Evolutionary conservation across 106 monocot species (phyloP).

Genomic region (Platanthera guangdongensis): DNA sequence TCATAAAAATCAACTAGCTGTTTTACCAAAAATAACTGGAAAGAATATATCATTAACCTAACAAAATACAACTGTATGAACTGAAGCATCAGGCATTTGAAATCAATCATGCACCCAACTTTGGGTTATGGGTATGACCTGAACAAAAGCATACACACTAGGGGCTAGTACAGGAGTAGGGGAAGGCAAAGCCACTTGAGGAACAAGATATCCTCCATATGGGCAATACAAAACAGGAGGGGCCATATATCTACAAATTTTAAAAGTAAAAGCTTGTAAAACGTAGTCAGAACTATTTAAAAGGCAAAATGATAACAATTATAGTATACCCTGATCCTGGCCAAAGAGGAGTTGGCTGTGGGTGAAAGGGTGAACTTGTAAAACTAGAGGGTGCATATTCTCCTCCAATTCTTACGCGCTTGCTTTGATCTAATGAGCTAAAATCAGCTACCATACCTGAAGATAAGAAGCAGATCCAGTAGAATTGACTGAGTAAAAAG

Average conservation of each 20-base stretch:
- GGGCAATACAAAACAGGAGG: constrained; percentile 70
- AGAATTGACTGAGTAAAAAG: background rate
- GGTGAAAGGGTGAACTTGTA: constrained; percentile 54
- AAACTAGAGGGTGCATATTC: constrained; percentile 66
- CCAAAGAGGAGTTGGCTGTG: constrained; percentile 73
- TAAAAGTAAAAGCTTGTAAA: background rate
- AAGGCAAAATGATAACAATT: background rate
- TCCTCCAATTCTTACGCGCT: constrained; percentile 81
- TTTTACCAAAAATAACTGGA: too few relatives aligned
- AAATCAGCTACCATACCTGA: constrained; percentile 71
- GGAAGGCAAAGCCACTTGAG: constrained; percentile 51
- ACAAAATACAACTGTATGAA: too few relatives aligned
- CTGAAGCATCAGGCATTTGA: too few relatives aligned
- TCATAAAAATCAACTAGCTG: too few relatives aligned
- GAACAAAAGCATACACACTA: constrained; percentile 78
- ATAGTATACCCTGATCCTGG: constrained; percentile 57
- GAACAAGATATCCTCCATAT: constrained; percentile 71
- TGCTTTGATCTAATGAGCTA: constrained; percentile 74
- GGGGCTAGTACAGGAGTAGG: constrained; percentile 63
- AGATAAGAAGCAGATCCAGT: background rate
- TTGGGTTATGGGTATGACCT: constrained; percentile 37
- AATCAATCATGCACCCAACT: too few relatives aligned
- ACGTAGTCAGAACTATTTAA: background rate
- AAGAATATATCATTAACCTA: too few relatives aligned
- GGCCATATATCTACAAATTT: constrained; percentile 56